Percentiles rank a stretch among this genome's conserved stretches.
Evolutionary conservation across 306 rosid genomes (phyloP).

Genomic region (Vigna mungo): DNA sequence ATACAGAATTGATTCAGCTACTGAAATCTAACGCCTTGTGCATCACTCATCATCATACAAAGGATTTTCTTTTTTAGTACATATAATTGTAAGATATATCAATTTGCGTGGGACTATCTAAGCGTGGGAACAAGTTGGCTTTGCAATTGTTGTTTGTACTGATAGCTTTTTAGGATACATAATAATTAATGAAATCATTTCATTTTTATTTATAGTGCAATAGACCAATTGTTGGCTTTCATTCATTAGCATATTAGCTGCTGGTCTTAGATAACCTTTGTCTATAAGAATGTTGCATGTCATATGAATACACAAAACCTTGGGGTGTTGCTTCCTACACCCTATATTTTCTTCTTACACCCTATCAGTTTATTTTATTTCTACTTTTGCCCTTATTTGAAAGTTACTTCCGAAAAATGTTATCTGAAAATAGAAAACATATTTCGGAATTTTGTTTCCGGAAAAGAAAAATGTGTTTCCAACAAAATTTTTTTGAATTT

Average conservation of each 20-base stretch:
- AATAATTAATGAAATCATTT: constrained; percentile 6
- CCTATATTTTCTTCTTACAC: too few species aligned
- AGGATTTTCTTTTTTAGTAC: not conserved
- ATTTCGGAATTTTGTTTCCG: too few species aligned
- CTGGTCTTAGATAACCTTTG: too few species aligned
- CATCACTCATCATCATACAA: constrained; percentile 15
- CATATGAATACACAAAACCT: too few species aligned
- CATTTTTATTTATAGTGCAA: not conserved
- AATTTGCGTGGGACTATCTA: constrained; percentile 2
- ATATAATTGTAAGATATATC: constrained; percentile 30
- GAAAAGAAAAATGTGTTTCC: too few species aligned
- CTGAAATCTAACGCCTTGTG: constrained; percentile 26
- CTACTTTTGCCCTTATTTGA: too few species aligned
- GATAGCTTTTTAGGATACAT: constrained; percentile 32
- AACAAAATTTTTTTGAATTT: too few species aligned
- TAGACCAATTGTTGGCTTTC: not conserved
- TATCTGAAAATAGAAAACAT: too few species aligned
- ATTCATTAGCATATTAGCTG: not conserved
- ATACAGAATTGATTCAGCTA: constrained; percentile 38
- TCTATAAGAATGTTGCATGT: too few species aligned
- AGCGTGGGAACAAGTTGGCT: not conserved
- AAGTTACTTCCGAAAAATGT: too few species aligned
- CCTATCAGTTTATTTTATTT: too few species aligned
- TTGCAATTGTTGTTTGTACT: constrained; percentile 29
- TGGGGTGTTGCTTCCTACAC: too few species aligned